Evolutionary conservation across 768 basidiomycete species (phyloP).

Genomic region (Pleurotus platypus): DNA sequence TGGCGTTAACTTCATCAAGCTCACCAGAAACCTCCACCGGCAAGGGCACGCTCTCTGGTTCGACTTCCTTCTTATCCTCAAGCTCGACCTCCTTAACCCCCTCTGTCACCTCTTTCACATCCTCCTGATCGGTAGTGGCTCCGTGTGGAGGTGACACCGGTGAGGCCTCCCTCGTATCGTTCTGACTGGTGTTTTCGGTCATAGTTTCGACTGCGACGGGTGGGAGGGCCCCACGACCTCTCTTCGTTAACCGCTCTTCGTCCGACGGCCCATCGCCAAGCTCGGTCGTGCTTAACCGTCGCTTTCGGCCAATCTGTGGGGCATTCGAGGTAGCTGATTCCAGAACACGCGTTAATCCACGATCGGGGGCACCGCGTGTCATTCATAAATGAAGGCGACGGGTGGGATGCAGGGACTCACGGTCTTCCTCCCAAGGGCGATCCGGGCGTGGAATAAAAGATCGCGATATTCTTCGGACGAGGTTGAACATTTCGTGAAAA

Average conservation of each 20-base stretch:
- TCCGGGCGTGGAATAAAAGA: conserved; percentile 69
- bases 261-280: conserved; percentile 37
- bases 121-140: conserved; percentile 33
- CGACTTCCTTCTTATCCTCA: conserved; percentile 32
- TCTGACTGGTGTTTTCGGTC: conserved; percentile 16
- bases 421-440: conserved; percentile 75
- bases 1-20: conserved; percentile 1
- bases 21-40: conserved; percentile 9
- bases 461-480: conserved; percentile 68
- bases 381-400: conserved; percentile 11
- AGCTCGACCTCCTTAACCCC: conserved; percentile 70
- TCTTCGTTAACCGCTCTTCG: conserved; percentile 38
- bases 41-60: conserved; percentile 18
- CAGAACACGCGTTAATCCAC: conserved; percentile 22
- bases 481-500: conserved; percentile 53
- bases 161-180: conserved; percentile 15
- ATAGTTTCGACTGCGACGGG: conserved; percentile 22
- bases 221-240: conserved; percentile 39
- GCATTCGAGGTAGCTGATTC: conserved; percentile 69
- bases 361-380: conserved; percentile 1
- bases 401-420: conserved; percentile 35
- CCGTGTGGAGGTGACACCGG: conserved; percentile 24
- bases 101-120: conserved; percentile 67
- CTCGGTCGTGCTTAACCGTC: conserved; percentile 52
- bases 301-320: conserved; percentile 64